Evolutionary conservation across 2,329 filamentous ascomycete genomes (phyloP), one percentile per base, ranked within the genome.

Genomic region (Phaeophleospora eucalypticola): DNA sequence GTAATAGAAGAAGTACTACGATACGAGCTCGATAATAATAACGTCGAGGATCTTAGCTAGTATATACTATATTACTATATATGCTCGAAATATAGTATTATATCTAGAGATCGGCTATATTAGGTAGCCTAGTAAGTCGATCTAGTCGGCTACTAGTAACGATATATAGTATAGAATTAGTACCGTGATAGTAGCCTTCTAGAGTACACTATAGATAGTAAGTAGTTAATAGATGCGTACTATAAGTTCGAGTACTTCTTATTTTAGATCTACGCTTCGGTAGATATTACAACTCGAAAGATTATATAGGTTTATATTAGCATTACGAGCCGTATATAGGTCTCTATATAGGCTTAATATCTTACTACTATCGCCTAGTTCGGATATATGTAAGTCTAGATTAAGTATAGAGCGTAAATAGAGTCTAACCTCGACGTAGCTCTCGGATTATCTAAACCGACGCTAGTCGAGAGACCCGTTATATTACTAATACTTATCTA

Each of bases 291-390:
- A 19, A 17, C 14, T 7, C 15, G 36, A 38, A 17, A 20, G 15
- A 38, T 38, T 17, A 19, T 38, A 38, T 38, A 38, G 36, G 7
- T 38, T 6, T 38, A 38, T 20, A 20, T 38, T 38, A 38, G 36
- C 17, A 17, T 17, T 38, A 38, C 17, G 3, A 19, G 12, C 19
- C 17, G 17, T 38, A 18, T n/a, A n/a, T 16, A 38, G 36, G 17
- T 38, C 4, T 38, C 19, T 12, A 17, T 38, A 4, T 38, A 38
- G 36, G 15, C 8, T 3, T 38, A 38, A 14, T 38, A 38, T 38
- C 17, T 38, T 17, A 38, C 6, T 4, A 9, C 9, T 20, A 20
- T 38, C 17, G 19, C 9, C 19, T 18, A 18, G 9, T 38, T 17
- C 19, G 19, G 24, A 12, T 29, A 4, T 38, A 38, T n/a, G n/a